Evolutionary conservation across 2,329 filamentous ascomycete species (phyloP), one percentile per base, ranked within the genome.

Genomic region (Dichotomopilus funicola): DNA sequence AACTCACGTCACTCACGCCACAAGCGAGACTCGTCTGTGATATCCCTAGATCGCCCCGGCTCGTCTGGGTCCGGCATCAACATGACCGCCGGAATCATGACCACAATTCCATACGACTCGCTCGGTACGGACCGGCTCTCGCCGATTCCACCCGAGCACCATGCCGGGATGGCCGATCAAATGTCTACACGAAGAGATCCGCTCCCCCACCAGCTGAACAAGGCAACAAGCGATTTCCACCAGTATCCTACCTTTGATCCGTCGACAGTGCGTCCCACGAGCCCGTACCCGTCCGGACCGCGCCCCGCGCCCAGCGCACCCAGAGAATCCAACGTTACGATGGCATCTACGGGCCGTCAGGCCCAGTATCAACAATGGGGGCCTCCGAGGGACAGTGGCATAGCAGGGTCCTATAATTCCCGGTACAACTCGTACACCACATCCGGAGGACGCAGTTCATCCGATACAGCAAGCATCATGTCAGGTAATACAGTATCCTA

Each of bases 31-130:
- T 86, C 87, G 5, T 91, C 87, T 40, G 74, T 83, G 62, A 77
- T 86, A 62, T 92, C 88, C 11, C 72, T 89, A 65, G 89, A 92
- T 65, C 76, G 82, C 58, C 81, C 84, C 49, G 74, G 78, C 60
- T 82, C 84, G 48, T 78, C 83, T 64, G 86, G 86, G 49, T 73
- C 78, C 58, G 85, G 82, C 57, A 73, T 91, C 59, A 87, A 87
- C 67, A 85, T 85, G 75, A 86, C 83, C 67, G 86, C 90, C 37
- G 91, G 90, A 56, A 83, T 92, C 56, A 89, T 96, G 66, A 90
- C 90, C 37, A 87, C 89, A 34, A 91, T 96, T 61, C 89, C 91
- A 36, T 95, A 95, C 75, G 89, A 95, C 64, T 83, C 76, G 65
- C 77, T 86, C 35, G 69, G 79, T 50, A 69, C 80, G 53, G 87